Base-by-base conservation (phyloP, 2,329 filamentous ascomycete genomes). In the Pseudogymnoascus sp. region DNA sequence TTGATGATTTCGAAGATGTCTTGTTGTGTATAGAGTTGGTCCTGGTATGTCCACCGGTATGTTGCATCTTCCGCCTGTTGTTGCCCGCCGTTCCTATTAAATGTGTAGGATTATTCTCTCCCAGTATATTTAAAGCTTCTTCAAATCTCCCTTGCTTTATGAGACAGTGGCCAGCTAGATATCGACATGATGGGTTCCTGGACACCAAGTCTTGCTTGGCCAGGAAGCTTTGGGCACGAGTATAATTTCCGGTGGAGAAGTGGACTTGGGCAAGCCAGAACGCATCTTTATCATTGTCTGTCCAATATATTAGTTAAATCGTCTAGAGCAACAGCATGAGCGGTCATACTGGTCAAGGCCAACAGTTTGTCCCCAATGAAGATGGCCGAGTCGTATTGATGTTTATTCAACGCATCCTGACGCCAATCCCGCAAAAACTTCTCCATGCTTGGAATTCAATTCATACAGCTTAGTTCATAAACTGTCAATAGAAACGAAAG, bases 191-290 rank as follows among this genome's bases (percentile, higher is more conserved):
- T 1, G 92, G 84, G 70, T 90, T 97, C 69, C 90, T 86, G 49
- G 84, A 77, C 69, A 94, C 84, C 65, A 97, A 84, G 73, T 95
- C 90, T 73, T 92, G 88, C 70, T 91, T 88, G 30, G 87, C 85
- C 65, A 99, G 85, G 67, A 97, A 90, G 23, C 90, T 84, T 70
- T 96, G 88, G 2, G 94, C 92, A 70, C 94, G 89, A 7, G 89
- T 94, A 75, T 96, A 97, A 79, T 97, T 96, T 69, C 91, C 92
- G 58, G 91, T 94, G 60, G 88, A 89, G 77, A 97, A 99, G 76
- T 99, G 93, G 38, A 96, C 91, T 76, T 97, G 93, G n/a, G 94
- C 94, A 45, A 99, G 87, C 89, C 92, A 97, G 73, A 96, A 96
- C 41, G 92, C 93, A 74, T 99, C 94, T 67, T 91, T 88, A 71